Conservation (phyloP, 306 rosid species). For the Argentina anserina region DNA sequence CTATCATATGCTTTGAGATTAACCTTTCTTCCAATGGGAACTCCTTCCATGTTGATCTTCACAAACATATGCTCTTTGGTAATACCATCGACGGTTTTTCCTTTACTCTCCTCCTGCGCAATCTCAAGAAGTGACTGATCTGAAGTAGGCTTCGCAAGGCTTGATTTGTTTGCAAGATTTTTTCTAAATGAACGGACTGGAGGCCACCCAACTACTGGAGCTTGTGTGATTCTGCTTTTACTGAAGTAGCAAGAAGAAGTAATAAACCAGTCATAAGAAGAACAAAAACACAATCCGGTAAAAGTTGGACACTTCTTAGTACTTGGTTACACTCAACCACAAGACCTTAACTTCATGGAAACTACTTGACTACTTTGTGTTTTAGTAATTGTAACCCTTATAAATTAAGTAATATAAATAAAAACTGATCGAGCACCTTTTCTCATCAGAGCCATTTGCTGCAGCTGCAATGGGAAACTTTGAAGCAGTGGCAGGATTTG, state of each 20-base stretch:
- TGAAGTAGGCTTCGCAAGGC: constrained; percentile 33
- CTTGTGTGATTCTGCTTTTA: constrained; percentile 50
- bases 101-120: constrained; percentile 22
- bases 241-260: not conserved
- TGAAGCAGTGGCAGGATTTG: constrained; percentile 28
- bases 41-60: constrained; percentile 85
- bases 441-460: constrained; percentile 49
- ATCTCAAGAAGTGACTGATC: constrained; percentile 17
- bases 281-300: not conserved
- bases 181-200: constrained; percentile 78
- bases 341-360: not conserved
- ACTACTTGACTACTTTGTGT: not conserved
- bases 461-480: constrained; percentile 36
- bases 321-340: not conserved
- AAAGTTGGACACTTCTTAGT: not conserved
- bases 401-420: not conserved
- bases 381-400: not conserved
- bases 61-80: constrained; percentile 48
- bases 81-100: constrained; percentile 23
- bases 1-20: constrained; percentile 70
- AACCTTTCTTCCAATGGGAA: constrained; percentile 86
- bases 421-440: constrained; percentile 44
- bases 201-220: constrained; percentile 88
- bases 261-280: not conserved
- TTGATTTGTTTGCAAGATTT: constrained; percentile 47